A percentile compares a stretch with the other conserved stretches of the same genome.
Conservation (phyloP, 345 rosid species). For the Chamaenerion angustifolium region DNA sequence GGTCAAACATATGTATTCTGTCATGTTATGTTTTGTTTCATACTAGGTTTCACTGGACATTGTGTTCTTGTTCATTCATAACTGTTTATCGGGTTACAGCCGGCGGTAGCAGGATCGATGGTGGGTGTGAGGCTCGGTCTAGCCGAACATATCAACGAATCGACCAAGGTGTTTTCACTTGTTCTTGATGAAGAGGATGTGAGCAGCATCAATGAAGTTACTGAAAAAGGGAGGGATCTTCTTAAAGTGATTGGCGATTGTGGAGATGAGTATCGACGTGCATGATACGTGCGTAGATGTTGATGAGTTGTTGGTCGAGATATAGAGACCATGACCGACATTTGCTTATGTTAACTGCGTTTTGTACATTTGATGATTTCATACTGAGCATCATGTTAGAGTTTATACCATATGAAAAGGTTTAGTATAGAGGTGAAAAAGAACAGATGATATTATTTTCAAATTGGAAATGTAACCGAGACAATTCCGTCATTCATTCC, state of each 20-base stretch:
- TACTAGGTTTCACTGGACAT: not conserved
- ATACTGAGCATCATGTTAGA: too few species aligned
- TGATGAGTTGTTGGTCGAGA: too few species aligned
- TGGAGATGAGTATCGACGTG: conserved; percentile 77
- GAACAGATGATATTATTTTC: too few species aligned
- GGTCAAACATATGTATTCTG: conserved; percentile 16
- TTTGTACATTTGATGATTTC: too few species aligned
- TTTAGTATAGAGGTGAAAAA: too few species aligned
- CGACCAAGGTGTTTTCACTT: conserved; percentile 58
- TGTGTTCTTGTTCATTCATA: not conserved
- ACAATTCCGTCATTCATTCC: too few species aligned
- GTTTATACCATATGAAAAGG: too few species aligned
- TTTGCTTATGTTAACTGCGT: too few species aligned
- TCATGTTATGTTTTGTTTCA: not conserved
- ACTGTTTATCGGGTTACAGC: conserved; percentile 24
- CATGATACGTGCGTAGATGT: conserved; percentile 1
- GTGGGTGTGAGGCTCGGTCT: conserved; percentile 82
- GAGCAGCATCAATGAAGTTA: conserved; percentile 45
- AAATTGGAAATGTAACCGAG: too few species aligned
- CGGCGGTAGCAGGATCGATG: conserved; percentile 89
- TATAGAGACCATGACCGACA: too few species aligned
- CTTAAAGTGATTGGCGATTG: conserved; percentile 84
- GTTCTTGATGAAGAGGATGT: conserved; percentile 69
- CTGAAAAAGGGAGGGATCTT: conserved; percentile 55
- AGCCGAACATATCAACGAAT: conserved; percentile 59